Evolutionary conservation across 108 stramenopile species (phyloP).

Genomic region (Skeletonema marinoi): DNA sequence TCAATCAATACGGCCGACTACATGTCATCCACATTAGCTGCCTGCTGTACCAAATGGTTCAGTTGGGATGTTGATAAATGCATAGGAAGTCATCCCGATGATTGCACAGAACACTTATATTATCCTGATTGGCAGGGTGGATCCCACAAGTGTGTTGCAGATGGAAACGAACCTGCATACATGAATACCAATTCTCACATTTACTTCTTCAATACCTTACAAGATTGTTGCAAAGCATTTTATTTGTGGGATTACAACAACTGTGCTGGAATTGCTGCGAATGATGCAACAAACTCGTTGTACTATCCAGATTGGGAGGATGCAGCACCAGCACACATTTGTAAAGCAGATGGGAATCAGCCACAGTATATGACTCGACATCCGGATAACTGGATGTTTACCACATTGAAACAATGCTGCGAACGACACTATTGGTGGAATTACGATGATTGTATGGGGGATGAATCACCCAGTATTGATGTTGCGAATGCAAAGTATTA

Average conservation of each 20-base stretch:
- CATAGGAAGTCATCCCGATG: background rate
- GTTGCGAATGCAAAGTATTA: too few species aligned
- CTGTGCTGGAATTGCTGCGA: background rate
- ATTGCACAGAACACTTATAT: background rate
- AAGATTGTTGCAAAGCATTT: background rate
- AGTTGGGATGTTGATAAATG: background rate
- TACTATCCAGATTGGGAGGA: background rate
- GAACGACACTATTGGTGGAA: background rate
- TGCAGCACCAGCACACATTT: too few species aligned
- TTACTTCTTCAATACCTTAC: background rate
- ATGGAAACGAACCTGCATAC: background rate
- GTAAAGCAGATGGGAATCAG: background rate
- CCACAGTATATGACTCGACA: background rate
- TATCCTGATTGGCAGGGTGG: slow-evolving; percentile 1
- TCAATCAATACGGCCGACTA: background rate
- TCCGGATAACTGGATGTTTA: background rate
- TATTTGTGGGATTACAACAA: background rate
- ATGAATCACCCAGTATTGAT: too few species aligned
- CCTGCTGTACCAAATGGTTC: background rate
- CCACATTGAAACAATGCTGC: background rate
- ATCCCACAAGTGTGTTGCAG: background rate
- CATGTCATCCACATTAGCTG: background rate
- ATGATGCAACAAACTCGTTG: background rate
- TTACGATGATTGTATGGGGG: background rate
- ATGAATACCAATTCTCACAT: background rate